Base-by-base conservation (phyloP, 129 eudicot species). In the Ambrosia trifida region DNA sequence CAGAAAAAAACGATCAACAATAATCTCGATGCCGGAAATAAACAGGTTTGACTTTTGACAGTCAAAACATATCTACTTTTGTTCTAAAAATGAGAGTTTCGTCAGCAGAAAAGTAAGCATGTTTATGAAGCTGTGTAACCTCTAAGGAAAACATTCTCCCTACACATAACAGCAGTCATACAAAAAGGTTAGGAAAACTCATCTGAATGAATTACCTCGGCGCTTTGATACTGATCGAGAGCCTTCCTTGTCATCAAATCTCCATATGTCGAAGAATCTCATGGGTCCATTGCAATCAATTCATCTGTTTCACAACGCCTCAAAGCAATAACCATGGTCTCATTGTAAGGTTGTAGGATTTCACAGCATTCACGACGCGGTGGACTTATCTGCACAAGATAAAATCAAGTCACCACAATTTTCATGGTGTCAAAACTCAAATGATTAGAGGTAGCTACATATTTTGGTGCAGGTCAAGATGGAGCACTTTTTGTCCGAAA, bases 311-410 rank as follows among this genome's bases (percentile, higher is more conserved):
- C 85, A 72, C 97, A 88, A 47, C 74, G 77, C 68, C 89, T 80
- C 46, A 91, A 84, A 62, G 66, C 83, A 75, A 88, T 67, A 16
- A 53, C 82, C 83, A 88, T 83, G 47, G 82, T 80, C 68, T 78
- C 79, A 35, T 60, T 78, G 45, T 74, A 82, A 64, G 80, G 67
- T 19, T 74, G 81, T 40, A 67, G 51, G 67, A 88, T 79, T 73
- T 84, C 86, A 75, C 97, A 91, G 79, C 97, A 91, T 32, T 80
- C 83, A 57, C 97, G 92, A 73, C 97, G 95, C 3, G 72, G 87
- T 43, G 83, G 65, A 60, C 69, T 79, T 76, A 84, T 56, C 95
- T 88, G 71, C 72, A 76, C 6, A 2, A 18, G 32, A 45, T 36
- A 40, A 11, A 12, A 54, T 8, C 6, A 59, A 54, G 16, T 3